Percentiles rank a stretch among this genome's conserved stretches.
Evolutionary conservation across 1,139 yeast genomes (phyloP).

Genomic region (Yamadazyma atlantica): DNA sequence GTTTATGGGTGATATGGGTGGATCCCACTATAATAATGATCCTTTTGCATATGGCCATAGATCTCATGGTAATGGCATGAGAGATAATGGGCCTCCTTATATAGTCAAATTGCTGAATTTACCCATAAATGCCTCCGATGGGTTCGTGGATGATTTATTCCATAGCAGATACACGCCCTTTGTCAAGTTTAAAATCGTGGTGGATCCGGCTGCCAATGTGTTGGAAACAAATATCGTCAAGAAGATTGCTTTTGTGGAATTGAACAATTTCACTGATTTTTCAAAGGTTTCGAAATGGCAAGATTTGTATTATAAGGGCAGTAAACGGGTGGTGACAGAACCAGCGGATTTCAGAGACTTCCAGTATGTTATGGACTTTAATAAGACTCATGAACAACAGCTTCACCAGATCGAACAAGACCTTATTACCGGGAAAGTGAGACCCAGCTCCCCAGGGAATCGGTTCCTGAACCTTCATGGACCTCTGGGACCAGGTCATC

Average conservation of each 20-base stretch:
- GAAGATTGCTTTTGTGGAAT: slow-evolving; percentile 65
- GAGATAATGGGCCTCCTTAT: slow-evolving; percentile 51
- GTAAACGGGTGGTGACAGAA: slow-evolving; percentile 43
- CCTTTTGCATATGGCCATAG: slow-evolving; percentile 9
- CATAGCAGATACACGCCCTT: slow-evolving; percentile 41
- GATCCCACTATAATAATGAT: slow-evolving; percentile 6
- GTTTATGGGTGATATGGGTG: slow-evolving; percentile 3
- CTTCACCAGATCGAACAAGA: slow-evolving; percentile 33
- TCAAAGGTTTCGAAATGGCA: slow-evolving; percentile 47
- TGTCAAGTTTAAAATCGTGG: slow-evolving; percentile 42
- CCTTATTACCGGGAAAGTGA: slow-evolving; percentile 23
- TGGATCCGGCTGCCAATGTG: slow-evolving; percentile 42
- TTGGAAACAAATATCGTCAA: slow-evolving; percentile 40
- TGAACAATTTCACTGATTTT: slow-evolving; percentile 46
- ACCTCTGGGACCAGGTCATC: background rate
- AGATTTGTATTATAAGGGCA: slow-evolving; percentile 40
- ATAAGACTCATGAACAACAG: slow-evolving; percentile 33
- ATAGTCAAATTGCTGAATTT: slow-evolving; percentile 54
- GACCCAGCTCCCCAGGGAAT: slow-evolving; percentile 1
- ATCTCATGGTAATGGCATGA: background rate
- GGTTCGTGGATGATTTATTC: slow-evolving; percentile 44
- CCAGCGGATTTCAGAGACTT: slow-evolving; percentile 51
- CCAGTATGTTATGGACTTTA: slow-evolving; percentile 43
- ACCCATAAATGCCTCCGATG: slow-evolving; percentile 41
- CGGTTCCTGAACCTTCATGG: slow-evolving; percentile 2